phyloP scores from a whole-genome alignment of 75 land plant species.

The Picea sitchensis region DNA sequence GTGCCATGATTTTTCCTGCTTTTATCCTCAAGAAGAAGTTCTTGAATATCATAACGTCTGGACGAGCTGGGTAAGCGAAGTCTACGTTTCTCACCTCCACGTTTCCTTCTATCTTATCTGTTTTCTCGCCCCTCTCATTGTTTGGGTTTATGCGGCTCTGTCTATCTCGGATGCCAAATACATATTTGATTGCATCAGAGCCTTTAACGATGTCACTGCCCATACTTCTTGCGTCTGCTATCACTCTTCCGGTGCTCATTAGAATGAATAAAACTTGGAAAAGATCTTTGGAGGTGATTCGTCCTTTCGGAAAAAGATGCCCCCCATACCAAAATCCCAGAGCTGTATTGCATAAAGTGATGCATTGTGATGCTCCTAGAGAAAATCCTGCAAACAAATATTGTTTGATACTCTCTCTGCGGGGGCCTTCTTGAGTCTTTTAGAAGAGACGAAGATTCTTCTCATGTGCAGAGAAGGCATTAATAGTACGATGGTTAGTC shows the following conservation, averaged over 20 bases:
- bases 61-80: too few species aligned
- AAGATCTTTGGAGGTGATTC: conserved; percentile 40
- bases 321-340: conserved; percentile 87
- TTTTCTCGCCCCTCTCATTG: too few species aligned
- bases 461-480: conserved; percentile 70
- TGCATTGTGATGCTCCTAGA: conserved; percentile 47
- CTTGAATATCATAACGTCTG: too few species aligned
- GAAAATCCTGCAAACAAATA: conserved; percentile 66
- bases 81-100: too few species aligned
- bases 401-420: conserved; percentile 32
- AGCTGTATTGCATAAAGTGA: conserved; percentile 47
- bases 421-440: conserved; percentile 37
- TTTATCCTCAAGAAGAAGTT: too few species aligned
- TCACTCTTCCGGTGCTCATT: conserved; percentile 73
- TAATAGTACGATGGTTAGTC: conserved; percentile 64
- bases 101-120: too few species aligned
- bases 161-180: conserved; percentile 67
- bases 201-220: conserved; percentile 77
- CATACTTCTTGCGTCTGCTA: conserved; percentile 84
- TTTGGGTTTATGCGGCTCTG: conserved; percentile 51
- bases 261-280: conserved; percentile 74
- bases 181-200: conserved; percentile 48
- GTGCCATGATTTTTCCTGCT: too few species aligned
- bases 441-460: conserved; percentile 50
- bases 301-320: conserved; percentile 31